A percentile compares a stretch with the other conserved stretches of the same genome.
Conservation (phyloP, 495 filamentous ascomycete genomes). For the Amphirosellinia nigrospora region DNA sequence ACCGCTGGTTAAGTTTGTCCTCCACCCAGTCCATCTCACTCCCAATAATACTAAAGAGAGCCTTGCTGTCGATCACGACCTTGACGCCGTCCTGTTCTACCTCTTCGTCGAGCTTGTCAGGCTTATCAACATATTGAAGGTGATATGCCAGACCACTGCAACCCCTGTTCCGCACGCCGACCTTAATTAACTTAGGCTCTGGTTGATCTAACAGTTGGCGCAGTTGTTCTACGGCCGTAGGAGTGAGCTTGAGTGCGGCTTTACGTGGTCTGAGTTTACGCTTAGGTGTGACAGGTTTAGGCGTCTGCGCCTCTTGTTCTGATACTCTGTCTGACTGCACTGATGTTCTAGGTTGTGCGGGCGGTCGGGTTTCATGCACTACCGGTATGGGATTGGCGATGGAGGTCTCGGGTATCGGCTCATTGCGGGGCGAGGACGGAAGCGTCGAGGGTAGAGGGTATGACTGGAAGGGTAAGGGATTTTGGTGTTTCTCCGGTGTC, state of each 20-base stretch:
- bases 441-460: conserved; percentile 66
- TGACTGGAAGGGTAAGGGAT: conserved; percentile 78
- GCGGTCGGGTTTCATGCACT: conserved; percentile 61
- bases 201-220: conserved; percentile 77
- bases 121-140: conserved; percentile 92
- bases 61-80: conserved; percentile 95
- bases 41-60: conserved; percentile 95
- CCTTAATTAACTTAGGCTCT: conserved; percentile 86
- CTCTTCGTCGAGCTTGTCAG: conserved; percentile 84
- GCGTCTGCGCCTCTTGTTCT: conserved; percentile 71
- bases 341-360: conserved; percentile 42
- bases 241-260: conserved; percentile 86
- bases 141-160: conserved; percentile 96
- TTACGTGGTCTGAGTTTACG: conserved; percentile 82
- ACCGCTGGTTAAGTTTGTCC: conserved; percentile 86
- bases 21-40: conserved; percentile 99
- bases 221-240: conserved; percentile 77
- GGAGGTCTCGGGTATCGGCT: conserved; percentile 69
- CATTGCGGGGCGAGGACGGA: conserved; percentile 70
- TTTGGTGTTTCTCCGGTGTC: conserved; percentile 70
- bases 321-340: conserved; percentile 41
- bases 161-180: conserved; percentile 93
- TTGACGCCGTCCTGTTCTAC: conserved; percentile 96
- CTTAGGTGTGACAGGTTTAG: conserved; percentile 59
- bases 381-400: conserved; percentile 64